Evolutionary conservation across 495 filamentous ascomycete genomes (phyloP), one percentile per base, ranked within the genome.

Genomic region (Penicillium arizonense): DNA sequence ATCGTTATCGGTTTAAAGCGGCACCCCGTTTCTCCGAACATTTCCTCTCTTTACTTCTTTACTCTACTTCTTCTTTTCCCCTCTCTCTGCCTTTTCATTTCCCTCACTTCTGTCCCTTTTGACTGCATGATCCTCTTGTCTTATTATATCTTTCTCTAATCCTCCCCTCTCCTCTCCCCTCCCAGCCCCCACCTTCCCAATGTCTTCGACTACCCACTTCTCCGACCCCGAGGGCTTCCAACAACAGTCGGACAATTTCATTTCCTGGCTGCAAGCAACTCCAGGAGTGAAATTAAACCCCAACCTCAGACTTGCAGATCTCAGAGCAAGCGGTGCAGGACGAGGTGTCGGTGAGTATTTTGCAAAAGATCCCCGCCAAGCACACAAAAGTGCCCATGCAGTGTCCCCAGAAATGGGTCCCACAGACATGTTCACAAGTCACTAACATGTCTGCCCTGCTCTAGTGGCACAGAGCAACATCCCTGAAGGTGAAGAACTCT

Each of bases 401-500:
- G 23, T 36, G 13, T 42, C 40, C 42, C 48, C 47, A 52, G 47
- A 63, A 51, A 34, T 41, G n/a, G 44, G 33, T 47, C 12, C 12
- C 47, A 37, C 32, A 43, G 42, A 35, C 34, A n/a, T 50, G 8
- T 18, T 20, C 40, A 33, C 18, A 30, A 40, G 28, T 41, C 18
- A 35, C 48, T 50, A 50, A 50, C 13, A 28, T 35, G 35, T 28
- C 13, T 10, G 3, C 6, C 8, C 30, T 16, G 8, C 28, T 50
- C 11, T 47, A 86, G 83, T 87, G 57, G 84, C 86, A 28, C 63
- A 63, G 26, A 49, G 70, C 58, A 77, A 84, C 55, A 79, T 89
- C 38, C 63, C 70, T 16, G 79, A 82, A 58, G 83, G 83, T 51
- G 84, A 86, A 73, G 74, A 84, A 56, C 75, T 88, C 43, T 89